Conservation (phyloP, 2,329 filamentous ascomycete species). For the Penicillium sp. region DNA sequence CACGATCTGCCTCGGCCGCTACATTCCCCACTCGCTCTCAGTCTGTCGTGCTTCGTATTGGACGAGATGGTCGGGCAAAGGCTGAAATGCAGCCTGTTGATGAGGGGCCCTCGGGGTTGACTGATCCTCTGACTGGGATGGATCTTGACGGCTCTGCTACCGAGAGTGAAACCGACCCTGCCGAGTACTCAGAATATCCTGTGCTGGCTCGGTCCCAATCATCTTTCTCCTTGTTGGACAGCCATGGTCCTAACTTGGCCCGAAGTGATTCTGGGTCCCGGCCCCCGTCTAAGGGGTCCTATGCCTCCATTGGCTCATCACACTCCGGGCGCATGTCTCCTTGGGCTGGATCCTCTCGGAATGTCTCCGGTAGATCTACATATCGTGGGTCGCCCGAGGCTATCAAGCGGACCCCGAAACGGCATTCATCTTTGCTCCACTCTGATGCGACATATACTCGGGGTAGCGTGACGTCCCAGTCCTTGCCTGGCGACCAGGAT, state of each 20-base stretch:
- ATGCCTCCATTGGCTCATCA: conserved; percentile 43
- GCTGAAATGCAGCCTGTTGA: conserved; percentile 43
- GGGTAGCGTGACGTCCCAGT: conserved; percentile 27
- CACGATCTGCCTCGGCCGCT: conserved; percentile 35
- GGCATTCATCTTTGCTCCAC: conserved; percentile 31
- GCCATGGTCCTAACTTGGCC: conserved; percentile 29
- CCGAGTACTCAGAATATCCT: conserved; percentile 43
- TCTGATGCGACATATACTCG: conserved; percentile 36
- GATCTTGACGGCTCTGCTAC: conserved; percentile 45
- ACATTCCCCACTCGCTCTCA: conserved; percentile 37
- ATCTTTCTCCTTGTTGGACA: conserved; percentile 42
- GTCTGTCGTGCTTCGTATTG: conserved; percentile 49
- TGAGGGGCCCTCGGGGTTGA: conserved; percentile 33
- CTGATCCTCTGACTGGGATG: conserved; percentile 38
- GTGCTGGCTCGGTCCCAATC: conserved; percentile 38
- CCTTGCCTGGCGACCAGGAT: conserved; percentile 28
- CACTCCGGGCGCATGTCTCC: conserved; percentile 44
- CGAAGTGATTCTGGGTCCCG: conserved; percentile 38
- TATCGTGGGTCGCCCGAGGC: conserved; percentile 29
- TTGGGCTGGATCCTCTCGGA: conserved; percentile 38
- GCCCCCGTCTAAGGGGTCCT: conserved; percentile 45
- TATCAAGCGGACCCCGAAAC: conserved; percentile 35
- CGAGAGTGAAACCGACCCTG: conserved; percentile 43
- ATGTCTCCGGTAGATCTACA: conserved; percentile 23
- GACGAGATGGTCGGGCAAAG: conserved; percentile 49